Conservation (phyloP, 225 moss, liverwort and hornwort species). For the Neckera pumila region DNA sequence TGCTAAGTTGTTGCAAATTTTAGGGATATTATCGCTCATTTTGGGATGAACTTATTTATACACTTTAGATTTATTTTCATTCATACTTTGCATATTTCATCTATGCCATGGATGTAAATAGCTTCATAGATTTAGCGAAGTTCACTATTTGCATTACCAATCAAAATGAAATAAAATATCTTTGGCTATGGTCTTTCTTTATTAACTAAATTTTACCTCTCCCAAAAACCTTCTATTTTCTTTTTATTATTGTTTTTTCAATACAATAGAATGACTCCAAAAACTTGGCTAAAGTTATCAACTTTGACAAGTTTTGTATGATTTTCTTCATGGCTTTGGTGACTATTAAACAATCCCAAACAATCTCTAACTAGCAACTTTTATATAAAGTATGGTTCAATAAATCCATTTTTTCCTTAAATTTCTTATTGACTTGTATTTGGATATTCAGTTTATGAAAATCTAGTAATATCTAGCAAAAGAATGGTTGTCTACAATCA, state of each 20-base stretch:
- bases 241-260: background rate
- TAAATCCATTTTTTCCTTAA: background rate
- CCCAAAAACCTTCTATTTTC: accelerated
- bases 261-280: accelerated
- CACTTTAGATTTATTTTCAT: background rate
- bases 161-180: background rate
- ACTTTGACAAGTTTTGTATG: background rate
- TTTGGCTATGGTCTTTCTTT: accelerated
- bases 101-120: background rate
- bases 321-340: background rate
- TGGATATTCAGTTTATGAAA: background rate
- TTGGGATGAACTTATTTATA: accelerated
- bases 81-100: background rate
- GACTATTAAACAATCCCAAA: background rate
- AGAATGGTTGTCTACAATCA: background rate
- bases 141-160: accelerated
- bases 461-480: background rate
- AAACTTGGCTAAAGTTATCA: background rate
- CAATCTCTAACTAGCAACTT: no score
- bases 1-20: accelerated
- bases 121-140: no score
- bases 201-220: background rate
- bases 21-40: accelerated
- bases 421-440: background rate
- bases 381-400: background rate